A percentile compares a stretch with the other conserved stretches of the same genome.
phyloP scores from a whole-genome alignment of 2,329 filamentous ascomycete species.

The Penicillium italicum region DNA sequence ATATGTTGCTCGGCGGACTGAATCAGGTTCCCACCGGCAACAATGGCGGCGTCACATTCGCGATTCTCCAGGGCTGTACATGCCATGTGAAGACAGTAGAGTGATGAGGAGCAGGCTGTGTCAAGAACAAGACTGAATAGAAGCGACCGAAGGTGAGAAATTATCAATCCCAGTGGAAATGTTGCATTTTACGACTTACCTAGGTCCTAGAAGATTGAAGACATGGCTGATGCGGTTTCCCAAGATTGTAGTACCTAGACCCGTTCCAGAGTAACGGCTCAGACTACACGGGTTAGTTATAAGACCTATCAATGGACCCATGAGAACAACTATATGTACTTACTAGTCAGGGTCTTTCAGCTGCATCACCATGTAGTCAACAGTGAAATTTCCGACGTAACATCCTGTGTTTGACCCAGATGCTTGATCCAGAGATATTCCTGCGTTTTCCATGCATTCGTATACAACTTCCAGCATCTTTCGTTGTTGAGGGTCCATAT shows the following conservation, averaged over 20 bases:
- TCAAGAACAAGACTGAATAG: constrained; percentile 13
- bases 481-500: background rate
- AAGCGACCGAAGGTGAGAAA: constrained; percentile 7
- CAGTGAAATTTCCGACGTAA: background rate
- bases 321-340: background rate
- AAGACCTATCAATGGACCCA: too few species aligned
- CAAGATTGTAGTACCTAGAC: background rate
- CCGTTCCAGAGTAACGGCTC: background rate
- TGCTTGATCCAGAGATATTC: background rate
- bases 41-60: constrained; percentile 20
- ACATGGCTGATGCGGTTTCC: constrained; percentile 21
- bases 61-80: constrained; percentile 29
- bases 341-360: background rate
- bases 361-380: background rate
- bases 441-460: background rate
- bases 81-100: constrained; percentile 23
- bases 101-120: constrained; percentile 25
- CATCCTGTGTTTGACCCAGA: background rate
- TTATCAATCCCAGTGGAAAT: background rate
- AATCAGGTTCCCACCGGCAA: constrained; percentile 25
- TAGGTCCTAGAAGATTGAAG: constrained; percentile 29
- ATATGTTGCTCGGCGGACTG: constrained; percentile 25
- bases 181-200: background rate
- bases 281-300: background rate
- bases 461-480: background rate